phyloP scores from a whole-genome alignment of 2,329 filamentous ascomycete species.

The Beauveria australis region DNA sequence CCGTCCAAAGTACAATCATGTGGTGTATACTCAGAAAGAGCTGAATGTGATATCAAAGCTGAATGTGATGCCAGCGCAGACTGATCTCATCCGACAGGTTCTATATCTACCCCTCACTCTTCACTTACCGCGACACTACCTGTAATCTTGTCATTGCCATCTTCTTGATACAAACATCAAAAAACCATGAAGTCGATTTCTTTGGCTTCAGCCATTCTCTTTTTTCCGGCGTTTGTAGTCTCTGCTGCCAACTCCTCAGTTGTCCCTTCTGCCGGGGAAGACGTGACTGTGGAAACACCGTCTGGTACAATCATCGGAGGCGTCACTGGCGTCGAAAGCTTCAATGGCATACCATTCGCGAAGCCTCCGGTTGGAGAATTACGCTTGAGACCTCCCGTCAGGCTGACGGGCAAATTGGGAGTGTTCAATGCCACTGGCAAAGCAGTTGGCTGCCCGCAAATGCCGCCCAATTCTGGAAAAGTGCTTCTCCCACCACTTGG shows the following conservation, averaged over 20 bases:
- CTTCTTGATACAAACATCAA: too few species aligned
- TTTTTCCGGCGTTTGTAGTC: neutral
- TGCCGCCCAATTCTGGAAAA: constrained; percentile 19
- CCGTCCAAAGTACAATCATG: too few species aligned
- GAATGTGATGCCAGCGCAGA: too few species aligned
- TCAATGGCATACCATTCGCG: constrained; percentile 57
- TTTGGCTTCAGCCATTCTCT: neutral
- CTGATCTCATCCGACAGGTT: too few species aligned
- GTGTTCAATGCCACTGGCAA: constrained; percentile 37
- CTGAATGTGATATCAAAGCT: too few species aligned
- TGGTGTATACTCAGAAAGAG: too few species aligned
- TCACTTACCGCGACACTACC: too few species aligned
- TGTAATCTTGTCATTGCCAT: too few species aligned
- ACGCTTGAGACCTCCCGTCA: constrained; percentile 51
- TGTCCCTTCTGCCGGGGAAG: neutral
- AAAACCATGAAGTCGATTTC: too few species aligned
- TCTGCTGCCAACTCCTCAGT: neutral
- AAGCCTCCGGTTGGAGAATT: constrained; percentile 49
- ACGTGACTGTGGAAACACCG: neutral
- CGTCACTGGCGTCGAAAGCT: constrained; percentile 23
- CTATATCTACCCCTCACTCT: too few species aligned
- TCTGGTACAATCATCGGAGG: neutral
- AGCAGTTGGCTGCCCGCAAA: constrained; percentile 50
- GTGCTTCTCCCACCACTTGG: neutral
- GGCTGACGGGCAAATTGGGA: constrained; percentile 26